Evolutionary conservation across 2,329 filamentous ascomycete species (phyloP).

Genomic region (Alternaria infectoria): DNA sequence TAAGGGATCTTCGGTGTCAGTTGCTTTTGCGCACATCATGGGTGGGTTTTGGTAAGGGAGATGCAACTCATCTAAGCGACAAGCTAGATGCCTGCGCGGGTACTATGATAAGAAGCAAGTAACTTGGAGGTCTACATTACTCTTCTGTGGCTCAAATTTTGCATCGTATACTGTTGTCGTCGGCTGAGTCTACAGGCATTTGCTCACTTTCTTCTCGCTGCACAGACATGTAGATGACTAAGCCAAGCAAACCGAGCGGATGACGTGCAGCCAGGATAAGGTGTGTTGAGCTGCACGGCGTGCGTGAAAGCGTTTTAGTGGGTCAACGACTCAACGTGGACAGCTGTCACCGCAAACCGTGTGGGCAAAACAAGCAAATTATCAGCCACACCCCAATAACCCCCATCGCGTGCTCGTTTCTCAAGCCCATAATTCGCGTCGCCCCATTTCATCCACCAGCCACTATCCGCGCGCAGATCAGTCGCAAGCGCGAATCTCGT

Average conservation of each 20-base stretch:
- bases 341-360: conserved; percentile 21
- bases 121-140: not conserved
- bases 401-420: conserved; percentile 1
- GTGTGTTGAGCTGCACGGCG: conserved; percentile 4
- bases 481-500: not conserved
- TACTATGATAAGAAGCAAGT: not conserved
- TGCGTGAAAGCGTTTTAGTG: conserved; percentile 5
- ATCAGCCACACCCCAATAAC: not conserved
- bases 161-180: too few relatives aligned
- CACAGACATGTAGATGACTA: not conserved
- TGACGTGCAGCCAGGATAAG: conserved; percentile 20
- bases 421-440: not conserved
- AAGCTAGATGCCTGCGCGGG: not conserved
- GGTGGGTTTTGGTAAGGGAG: not conserved
- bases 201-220: not conserved
- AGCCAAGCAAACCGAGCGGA: conserved; percentile 10
- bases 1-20: not conserved
- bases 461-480: not conserved
- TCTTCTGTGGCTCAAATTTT: too few relatives aligned
- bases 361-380: conserved; percentile 7
- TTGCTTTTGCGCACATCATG: not conserved
- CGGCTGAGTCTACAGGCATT: not conserved
- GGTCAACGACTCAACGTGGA: conserved; percentile 15
- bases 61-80: not conserved
- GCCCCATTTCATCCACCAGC: not conserved